Evolutionary conservation across 495 filamentous ascomycete genomes (phyloP).

Genomic region (Aspergillus leporis): DNA sequence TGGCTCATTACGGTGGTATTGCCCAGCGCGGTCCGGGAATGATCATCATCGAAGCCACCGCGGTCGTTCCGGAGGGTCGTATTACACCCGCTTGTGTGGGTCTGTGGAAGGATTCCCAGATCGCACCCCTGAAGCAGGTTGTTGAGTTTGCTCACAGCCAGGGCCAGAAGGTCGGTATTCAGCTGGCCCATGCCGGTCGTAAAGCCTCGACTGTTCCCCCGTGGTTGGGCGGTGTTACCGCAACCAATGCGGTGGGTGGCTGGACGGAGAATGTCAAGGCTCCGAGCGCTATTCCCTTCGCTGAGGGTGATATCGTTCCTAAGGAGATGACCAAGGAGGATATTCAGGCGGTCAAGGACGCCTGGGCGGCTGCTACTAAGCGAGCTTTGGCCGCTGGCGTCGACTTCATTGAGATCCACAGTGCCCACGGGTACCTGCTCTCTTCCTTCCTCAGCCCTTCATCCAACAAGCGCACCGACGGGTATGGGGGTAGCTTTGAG

Average conservation of each 20-base stretch:
- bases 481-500: conserved; percentile 63
- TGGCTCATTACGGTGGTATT: conserved; percentile 57
- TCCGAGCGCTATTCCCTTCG: conserved; percentile 53
- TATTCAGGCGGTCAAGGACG: conserved; percentile 57
- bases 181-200: conserved; percentile 74
- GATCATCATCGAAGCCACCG: conserved; percentile 70
- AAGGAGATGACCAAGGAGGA: conserved; percentile 54
- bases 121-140: conserved; percentile 57
- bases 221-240: conserved; percentile 53
- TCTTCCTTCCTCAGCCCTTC: conserved; percentile 63
- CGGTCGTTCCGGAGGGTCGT: conserved; percentile 66
- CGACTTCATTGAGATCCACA: conserved; percentile 59
- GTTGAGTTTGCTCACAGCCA: conserved; percentile 73
- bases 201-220: conserved; percentile 70
- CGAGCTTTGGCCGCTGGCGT: conserved; percentile 58
- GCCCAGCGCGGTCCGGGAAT: conserved; percentile 64
- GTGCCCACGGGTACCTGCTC: conserved; percentile 65
- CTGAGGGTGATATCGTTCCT: conserved; percentile 49
- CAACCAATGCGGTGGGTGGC: conserved; percentile 55
- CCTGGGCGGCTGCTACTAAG: conserved; percentile 54
- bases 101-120: conserved; percentile 72
- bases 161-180: conserved; percentile 68
- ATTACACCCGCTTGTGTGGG: conserved; percentile 72
- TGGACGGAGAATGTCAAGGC: conserved; percentile 61
- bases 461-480: conserved; percentile 59